Base-by-base conservation (phyloP, 345 rosid species). In the Psidium friedrichsthalianum region DNA sequence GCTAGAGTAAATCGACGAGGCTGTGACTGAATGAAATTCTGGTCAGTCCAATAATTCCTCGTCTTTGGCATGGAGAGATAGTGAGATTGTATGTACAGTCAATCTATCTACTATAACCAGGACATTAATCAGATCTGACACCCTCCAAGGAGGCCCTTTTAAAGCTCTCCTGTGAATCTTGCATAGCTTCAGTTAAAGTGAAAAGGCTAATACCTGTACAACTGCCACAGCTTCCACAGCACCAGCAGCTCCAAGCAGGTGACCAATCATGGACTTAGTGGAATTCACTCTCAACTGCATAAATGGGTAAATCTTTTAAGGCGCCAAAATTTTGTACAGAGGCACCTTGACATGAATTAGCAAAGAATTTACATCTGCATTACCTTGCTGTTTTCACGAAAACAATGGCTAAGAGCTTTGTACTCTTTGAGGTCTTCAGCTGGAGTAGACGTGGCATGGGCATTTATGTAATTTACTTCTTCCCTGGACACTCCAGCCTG, bases 391-490 rank as follows among this genome's bases (percentile, higher is more conserved):
- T 92, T 93, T 51, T 90, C 59, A 42, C 91, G 86, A 74, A 92
- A 93, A 83, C 94, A 92, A 42, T 52, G 91, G 83, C 86, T 86
- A 53, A 93, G 87, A 84, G 93, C 95, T 83, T 88, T 87, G 86
- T 85, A 92, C 83, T 93, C 94, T 82, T 90, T 91, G 36, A 90
- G 87, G 83, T 93, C 94, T 61, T 93, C 94, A 57, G 91, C 85
- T 56, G 87, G 90, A 56, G 95, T 90, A 15, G 95, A 93, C 22
- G 94, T 90, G 81, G 93, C 95, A 88, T 93, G 94, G 15, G 95
- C 95, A 87, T 93, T 93, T 86, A 93, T 89, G 86, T 93, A 93
- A 51, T 93, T 93, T 21, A 93, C 91, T 58, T 93, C 94, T 89
- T 93, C 93, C 78, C 86, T 90, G 18, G 91, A 83, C 53, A 92